Base-by-base conservation (phyloP, 352 stramenopile genomes). In the Aphanomyces stellatus region DNA sequence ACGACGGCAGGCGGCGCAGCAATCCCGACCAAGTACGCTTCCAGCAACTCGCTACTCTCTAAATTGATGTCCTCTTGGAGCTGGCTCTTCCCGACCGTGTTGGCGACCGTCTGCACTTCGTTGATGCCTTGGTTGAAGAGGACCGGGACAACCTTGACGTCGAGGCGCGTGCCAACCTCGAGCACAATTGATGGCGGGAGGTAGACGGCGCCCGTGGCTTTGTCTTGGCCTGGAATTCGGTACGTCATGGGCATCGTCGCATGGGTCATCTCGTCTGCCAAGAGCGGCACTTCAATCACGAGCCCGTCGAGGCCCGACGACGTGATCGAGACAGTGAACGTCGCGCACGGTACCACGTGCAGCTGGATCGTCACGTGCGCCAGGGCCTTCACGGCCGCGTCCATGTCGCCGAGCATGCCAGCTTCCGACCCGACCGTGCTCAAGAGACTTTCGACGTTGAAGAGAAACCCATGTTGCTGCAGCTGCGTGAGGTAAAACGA, bases 71-170 rank as follows among this genome's bases (percentile, higher is more conserved):
- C 82, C 61, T 86, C 84, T 71, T 94, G 86, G 28, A 94, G 59
- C 43, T 78, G 74, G 19, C 83, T 77, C 37, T 81, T 87, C 31
- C 86, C 83, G 1, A 93, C 86, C 0, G 88, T 90, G 65, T 98
- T 98, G 2, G 88, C 88, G 6, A 98, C 80, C 24, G 89, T 97
- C 73, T 97, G 89, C 78, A 95, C 92, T 69, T 97, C 91, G 76
- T 98, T 98, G 75, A 98, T 86, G 40, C 91, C 91, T 53, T 97
- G 86, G 1, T 82, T 91, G 64, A 94, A 94, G 8, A 94, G 71
- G 24, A 94, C 76, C 3, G 86, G 80, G 8, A 89, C 78, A n/a
- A 94, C 77, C 6, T 55, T 64, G 69, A 94, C 88, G 1, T 48
- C 82, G 48, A 90, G 55, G 13, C 60, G 49, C 0, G 76, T 81